Evolutionary conservation across 2,329 filamentous ascomycete species (phyloP), one percentile per base, ranked within the genome.

Genomic region (Chalaropsis thielavioides): DNA sequence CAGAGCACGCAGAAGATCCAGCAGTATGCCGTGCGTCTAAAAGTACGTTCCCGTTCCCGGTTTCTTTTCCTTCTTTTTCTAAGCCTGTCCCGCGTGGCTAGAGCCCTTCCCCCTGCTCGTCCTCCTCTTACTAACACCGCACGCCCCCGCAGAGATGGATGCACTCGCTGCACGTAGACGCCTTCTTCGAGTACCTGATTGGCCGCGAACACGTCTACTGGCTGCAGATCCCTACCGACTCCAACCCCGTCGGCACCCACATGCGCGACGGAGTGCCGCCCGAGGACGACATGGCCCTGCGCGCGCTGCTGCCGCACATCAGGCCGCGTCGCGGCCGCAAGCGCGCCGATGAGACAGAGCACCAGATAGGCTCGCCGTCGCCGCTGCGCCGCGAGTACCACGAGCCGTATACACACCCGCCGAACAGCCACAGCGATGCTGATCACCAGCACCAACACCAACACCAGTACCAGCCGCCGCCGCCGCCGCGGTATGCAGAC

Each of bases 101-200:
- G n/a, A n/a, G n/a, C n/a, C n/a, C n/a, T n/a, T n/a, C n/a, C n/a
- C n/a, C n/a, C n/a, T n/a, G n/a, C n/a, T n/a, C n/a, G n/a, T n/a
- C n/a, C n/a, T n/a, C n/a, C n/a, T n/a, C n/a, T n/a, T 24, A 22
- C 46, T 51, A 51, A 44, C 17, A 35, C 22, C 22, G 24, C 17
- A 17, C 24, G 13, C 54, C 15, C 54, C 27, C 35, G 46, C 70
- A 89, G 89, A 86, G 92, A 72, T 96, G 92, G 92, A 94, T 96
- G 89, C 90, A 90, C 73, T 92, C 91, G 4, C 92, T 95, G 88
- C 92, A 96, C 73, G 85, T 96, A 63, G 90, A 95, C 78, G 89
- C 90, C 11, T 96, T 96, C 73, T 96, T 96, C 71, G 90, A 95
- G 73, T 96, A 90, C 73, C 83, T 95, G 22, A 80, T 92, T 68